Conservation (phyloP, 2,329 filamentous ascomycete species). For the Paraphaeosphaeria sporulosa region DNA sequence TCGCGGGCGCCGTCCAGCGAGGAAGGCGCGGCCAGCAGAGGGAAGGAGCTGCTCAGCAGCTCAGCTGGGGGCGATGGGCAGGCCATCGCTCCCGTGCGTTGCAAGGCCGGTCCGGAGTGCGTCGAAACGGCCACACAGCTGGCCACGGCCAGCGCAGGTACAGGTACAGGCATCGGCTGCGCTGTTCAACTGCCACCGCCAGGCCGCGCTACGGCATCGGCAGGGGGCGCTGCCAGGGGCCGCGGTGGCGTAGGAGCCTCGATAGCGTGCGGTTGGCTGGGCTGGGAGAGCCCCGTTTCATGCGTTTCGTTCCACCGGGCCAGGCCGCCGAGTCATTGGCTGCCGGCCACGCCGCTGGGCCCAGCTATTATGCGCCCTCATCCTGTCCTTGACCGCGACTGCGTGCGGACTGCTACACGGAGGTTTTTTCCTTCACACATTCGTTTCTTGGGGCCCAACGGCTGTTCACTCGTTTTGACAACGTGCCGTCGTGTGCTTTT, state of each 20-base stretch:
- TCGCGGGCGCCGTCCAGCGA: not conserved
- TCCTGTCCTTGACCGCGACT: constrained; percentile 26
- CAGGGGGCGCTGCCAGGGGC: not conserved
- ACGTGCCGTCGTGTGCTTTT: constrained; percentile 22
- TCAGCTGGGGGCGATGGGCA: too few species aligned
- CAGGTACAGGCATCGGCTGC: not conserved
- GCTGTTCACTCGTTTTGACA: constrained; percentile 46
- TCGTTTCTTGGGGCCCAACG: constrained; percentile 35
- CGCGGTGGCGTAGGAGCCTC: constrained; percentile 9
- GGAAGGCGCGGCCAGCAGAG: not conserved
- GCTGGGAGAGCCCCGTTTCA: constrained; percentile 12
- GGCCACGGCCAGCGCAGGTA: not conserved
- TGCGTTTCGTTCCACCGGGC: constrained; percentile 16
- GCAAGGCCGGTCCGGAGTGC: constrained; percentile 10
- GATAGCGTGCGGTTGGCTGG: not conserved
- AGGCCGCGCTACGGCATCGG: not conserved
- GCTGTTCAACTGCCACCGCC: not conserved
- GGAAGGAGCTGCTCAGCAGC: not conserved
- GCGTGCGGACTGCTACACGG: constrained; percentile 26
- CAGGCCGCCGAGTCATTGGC: constrained; percentile 13
- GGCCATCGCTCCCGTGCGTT: not conserved
- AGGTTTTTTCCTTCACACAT: constrained; percentile 27
- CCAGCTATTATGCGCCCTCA: constrained; percentile 36
- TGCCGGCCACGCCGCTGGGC: constrained; percentile 5
- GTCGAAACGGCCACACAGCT: constrained; percentile 7